These are phyloP conservation scores for Beta vulgaris DNA, from an alignment of 148 eudicot genomes.

Conservation along the genomic window DNA sequence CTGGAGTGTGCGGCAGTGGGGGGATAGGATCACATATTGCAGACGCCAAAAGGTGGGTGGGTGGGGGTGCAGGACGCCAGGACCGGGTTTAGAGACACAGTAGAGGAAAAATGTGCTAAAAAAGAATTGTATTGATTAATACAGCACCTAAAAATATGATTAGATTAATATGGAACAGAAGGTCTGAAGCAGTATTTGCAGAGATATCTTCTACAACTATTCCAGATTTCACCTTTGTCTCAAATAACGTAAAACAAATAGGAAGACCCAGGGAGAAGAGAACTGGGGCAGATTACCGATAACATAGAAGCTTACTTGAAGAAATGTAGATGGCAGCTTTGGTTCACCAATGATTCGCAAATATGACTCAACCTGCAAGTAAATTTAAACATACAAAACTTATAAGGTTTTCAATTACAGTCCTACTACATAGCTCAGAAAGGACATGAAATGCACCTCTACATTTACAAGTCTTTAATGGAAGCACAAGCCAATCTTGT, in stretches of 20 bases:
- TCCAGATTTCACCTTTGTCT: background rate
- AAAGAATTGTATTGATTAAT: too few relatives aligned
- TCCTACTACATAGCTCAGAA: background rate
- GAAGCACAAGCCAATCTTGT: background rate
- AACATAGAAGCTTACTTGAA: slow-evolving; percentile 56
- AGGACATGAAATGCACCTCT: background rate
- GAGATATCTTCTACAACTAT: background rate
- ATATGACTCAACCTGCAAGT: slow-evolving; percentile 83
- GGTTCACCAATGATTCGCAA: slow-evolving; percentile 80
- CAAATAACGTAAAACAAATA: background rate
- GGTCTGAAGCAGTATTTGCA: background rate
- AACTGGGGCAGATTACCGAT: background rate
- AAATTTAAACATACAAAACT: slow-evolving; percentile 1
- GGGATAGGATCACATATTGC: background rate
- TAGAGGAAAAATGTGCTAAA: too few relatives aligned
- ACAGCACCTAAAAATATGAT: too few relatives aligned
- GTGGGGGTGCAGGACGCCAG: too few relatives aligned
- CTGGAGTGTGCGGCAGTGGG: background rate
- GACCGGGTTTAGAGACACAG: too few relatives aligned
- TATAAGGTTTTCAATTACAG: slow-evolving; percentile 8
- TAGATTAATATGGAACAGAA: background rate
- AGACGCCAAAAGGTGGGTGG: background rate
- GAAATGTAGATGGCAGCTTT: slow-evolving; percentile 89
- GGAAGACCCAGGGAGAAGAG: background rate
- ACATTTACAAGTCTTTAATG: background rate